Base-by-base conservation (phyloP, 2,329 filamentous ascomycete species). In the Aureobasidium sp. region DNA sequence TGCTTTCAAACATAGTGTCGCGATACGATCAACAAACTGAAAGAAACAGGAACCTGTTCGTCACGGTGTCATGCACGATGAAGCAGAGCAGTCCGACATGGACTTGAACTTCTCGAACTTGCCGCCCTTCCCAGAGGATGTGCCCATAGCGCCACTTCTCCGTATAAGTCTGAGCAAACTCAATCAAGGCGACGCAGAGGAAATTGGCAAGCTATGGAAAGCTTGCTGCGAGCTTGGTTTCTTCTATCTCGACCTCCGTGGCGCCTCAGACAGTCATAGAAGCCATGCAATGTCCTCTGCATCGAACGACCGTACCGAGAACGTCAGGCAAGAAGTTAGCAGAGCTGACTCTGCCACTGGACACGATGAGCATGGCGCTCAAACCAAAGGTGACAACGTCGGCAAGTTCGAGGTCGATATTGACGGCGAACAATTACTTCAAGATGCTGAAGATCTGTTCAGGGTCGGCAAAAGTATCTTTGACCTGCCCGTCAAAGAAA, bases 191-290 rank as follows among this genome's bases (percentile, higher is more conserved):
- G 69, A 76, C 58, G 3, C 61, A n/a, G 67, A 66, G 36, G 76
- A 77, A 50, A 61, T 70, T 47, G 67, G 74, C 7, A 63, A 69
- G n/a, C 69, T 75, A 32, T 76, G 71, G 70, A 62, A 69, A 27
- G 74, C 75, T 3, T 75, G 73, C 62, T 69, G 71, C 29, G 76
- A 82, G 3, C 71, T 83, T 0, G 81, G 82, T 1, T 84, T 84
- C 71, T 84, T 83, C 72, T 84, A 84, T 65, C 73, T 84, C 7
- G 79, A 83, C 65, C 69, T 83, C 3, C 70, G 73, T 27, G 68
- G 29, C 16, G 44, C 52, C 9, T 32, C 58, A 2, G 57, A 63
- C 29, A 63, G 34, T 8, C 37, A 37, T n/a, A 36, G 10, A n/a
- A 41, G 47, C 30, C 49, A 16, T 3, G 4, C 34, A 2, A 52